Conservation (phyloP, 2,329 filamentous ascomycete species). For the Pochonia chlamydosporia region DNA sequence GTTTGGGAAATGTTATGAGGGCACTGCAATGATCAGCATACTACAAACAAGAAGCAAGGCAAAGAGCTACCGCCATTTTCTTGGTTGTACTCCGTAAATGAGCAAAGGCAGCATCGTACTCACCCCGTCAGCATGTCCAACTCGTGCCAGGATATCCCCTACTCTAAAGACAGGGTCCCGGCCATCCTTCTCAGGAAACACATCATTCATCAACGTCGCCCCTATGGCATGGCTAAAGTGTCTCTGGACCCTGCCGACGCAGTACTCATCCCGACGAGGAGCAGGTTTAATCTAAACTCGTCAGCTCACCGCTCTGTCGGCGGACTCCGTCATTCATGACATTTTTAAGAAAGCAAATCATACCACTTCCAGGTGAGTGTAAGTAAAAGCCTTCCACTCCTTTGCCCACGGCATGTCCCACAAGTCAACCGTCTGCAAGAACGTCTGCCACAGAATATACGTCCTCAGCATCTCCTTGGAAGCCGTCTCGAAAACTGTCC, state of each 20-base stretch:
- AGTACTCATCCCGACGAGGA: neutral
- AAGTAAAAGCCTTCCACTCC: neutral
- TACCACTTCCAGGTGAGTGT: neutral
- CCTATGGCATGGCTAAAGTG: neutral
- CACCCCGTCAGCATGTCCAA: neutral
- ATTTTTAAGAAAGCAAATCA: neutral
- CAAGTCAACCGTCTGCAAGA: constrained; percentile 11
- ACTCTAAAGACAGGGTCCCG: neutral
- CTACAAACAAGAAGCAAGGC: neutral
- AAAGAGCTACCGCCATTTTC: too few relatives aligned
- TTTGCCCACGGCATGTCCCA: constrained; percentile 6
- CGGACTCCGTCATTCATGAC: neutral
- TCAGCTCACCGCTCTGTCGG: neutral
- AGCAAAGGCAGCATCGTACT: neutral
- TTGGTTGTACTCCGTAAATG: constrained; percentile 9
- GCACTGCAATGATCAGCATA: neutral
- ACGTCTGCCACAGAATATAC: constrained; percentile 13
- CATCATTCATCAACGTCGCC: neutral
- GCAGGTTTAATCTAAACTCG: neutral
- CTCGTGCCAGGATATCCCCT: neutral
- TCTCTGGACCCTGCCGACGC: neutral
- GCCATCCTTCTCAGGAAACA: neutral
- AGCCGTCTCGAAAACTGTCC: neutral
- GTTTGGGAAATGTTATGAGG: neutral
- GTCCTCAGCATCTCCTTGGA: constrained; percentile 8